Evolutionary conservation across 257 asterid species (phyloP).

Genomic region (Scutellaria minor): DNA sequence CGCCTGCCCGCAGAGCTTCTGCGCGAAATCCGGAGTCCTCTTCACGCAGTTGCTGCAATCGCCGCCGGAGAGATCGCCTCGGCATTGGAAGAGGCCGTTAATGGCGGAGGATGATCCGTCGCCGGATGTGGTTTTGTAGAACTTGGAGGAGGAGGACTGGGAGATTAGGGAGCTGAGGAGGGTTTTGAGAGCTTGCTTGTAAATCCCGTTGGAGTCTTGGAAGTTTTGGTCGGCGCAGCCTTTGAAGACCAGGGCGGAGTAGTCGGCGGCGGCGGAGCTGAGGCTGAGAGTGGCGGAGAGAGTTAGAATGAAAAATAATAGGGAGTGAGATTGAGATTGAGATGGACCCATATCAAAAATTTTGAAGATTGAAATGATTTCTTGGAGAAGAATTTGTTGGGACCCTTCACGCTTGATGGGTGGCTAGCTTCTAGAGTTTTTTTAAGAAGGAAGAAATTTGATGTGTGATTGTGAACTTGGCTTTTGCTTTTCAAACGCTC

Average conservation of each 20-base stretch:
- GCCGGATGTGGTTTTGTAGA: constrained; percentile 64
- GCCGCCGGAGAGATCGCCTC: constrained; percentile 71
- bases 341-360: constrained; percentile 38
- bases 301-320: constrained; percentile 23
- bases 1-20: constrained; percentile 61
- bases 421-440: constrained; percentile 5
- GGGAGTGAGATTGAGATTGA: constrained; percentile 26
- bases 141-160: constrained; percentile 64
- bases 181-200: constrained; percentile 47
- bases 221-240: constrained; percentile 88
- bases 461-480: neutral
- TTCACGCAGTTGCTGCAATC: constrained; percentile 64
- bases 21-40: constrained; percentile 45
- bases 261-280: constrained; percentile 43
- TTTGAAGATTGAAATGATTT: constrained; percentile 21
- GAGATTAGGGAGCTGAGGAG: constrained; percentile 55
- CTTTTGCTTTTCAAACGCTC: neutral
- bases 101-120: constrained; percentile 50
- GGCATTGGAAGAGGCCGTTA: constrained; percentile 79
- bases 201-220: constrained; percentile 42
- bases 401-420: neutral
- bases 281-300: constrained; percentile 19
- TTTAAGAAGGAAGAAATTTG: neutral
- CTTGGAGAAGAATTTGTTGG: constrained; percentile 17
- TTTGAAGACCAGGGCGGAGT: constrained; percentile 66